These are phyloP conservation scores for Asterella californica DNA, from an alignment of 225 moss, liverwort and hornwort species.

Conservation along the genomic window DNA sequence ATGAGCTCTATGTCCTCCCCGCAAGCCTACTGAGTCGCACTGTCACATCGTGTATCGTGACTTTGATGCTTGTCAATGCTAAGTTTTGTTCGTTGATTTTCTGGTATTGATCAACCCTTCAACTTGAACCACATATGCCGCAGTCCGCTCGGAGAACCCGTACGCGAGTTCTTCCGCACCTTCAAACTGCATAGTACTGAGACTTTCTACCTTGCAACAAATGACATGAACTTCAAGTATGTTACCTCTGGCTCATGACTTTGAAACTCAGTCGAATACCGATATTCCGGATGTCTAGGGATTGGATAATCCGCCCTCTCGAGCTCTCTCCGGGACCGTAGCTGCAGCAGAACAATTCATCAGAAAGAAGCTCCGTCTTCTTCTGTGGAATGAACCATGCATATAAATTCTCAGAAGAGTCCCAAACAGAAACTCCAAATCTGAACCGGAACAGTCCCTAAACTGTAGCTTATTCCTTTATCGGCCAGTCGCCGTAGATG, in stretches of 20 bases:
- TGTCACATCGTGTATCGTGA: neutral
- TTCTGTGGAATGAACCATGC: neutral
- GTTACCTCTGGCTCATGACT: slow-evolving; percentile 99
- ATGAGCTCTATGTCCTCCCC: neutral
- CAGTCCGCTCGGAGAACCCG: neutral
- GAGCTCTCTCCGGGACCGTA: slow-evolving; percentile 84
- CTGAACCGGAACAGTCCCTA: neutral
- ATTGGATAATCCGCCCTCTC: slow-evolving; percentile 83
- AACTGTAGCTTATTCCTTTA: no score
- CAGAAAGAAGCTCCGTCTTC: neutral
- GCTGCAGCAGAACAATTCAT: slow-evolving; percentile 39
- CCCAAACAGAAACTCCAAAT: neutral
- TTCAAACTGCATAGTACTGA: neutral
- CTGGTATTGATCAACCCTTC: neutral
- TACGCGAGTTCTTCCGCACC: neutral
- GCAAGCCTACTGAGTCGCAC: neutral
- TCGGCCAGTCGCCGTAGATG: neutral
- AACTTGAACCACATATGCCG: neutral
- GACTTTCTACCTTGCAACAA: neutral
- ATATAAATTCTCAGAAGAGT: neutral
- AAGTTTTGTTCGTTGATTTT: neutral
- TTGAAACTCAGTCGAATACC: slow-evolving; percentile 98
- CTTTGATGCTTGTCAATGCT: neutral
- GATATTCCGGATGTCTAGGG: slow-evolving; percentile 96
- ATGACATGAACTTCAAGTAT: neutral